Evolutionary conservation across 2,329 filamentous ascomycete species (phyloP).

Genomic region (Clonostachys byssicola): DNA sequence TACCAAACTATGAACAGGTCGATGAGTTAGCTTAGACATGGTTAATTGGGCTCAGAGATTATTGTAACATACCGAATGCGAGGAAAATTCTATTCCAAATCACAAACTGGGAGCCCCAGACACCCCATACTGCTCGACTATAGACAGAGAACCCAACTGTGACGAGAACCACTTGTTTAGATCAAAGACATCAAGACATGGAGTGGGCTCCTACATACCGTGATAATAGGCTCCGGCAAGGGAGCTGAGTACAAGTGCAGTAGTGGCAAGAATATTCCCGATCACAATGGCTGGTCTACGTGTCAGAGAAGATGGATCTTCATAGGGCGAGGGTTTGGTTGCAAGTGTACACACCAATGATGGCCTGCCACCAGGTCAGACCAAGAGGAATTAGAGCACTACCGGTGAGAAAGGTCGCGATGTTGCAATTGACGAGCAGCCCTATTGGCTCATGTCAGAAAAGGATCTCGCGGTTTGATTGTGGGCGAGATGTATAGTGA

Average conservation of each 20-base stretch:
- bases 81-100: slow-evolving; percentile 31
- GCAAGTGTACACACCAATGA: slow-evolving; percentile 15
- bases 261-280: slow-evolving; percentile 1
- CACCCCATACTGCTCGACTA: slow-evolving; percentile 32
- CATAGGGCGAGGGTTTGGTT: too few species aligned
- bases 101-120: slow-evolving; percentile 30
- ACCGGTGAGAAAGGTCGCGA: slow-evolving; percentile 32
- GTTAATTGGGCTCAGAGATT: too few species aligned
- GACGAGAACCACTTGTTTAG: too few species aligned
- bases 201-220: slow-evolving; percentile 3
- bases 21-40: too few species aligned
- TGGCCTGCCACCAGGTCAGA: slow-evolving; percentile 34
- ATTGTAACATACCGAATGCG: too few species aligned
- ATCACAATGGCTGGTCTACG: background rate
- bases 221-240: slow-evolving; percentile 19
- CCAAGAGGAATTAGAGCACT: slow-evolving; percentile 34
- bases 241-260: slow-evolving; percentile 2
- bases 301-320: too few species aligned
- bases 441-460: background rate
- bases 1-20: too few species aligned
- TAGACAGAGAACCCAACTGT: slow-evolving; percentile 32
- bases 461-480: background rate
- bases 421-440: slow-evolving; percentile 35
- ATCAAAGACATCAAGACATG: too few species aligned
- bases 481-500: slow-evolving; percentile 10